These are phyloP conservation scores for Aspergillus sp. DNA, from an alignment of 2,329 filamentous ascomycete species.

Conservation along the genomic window DNA sequence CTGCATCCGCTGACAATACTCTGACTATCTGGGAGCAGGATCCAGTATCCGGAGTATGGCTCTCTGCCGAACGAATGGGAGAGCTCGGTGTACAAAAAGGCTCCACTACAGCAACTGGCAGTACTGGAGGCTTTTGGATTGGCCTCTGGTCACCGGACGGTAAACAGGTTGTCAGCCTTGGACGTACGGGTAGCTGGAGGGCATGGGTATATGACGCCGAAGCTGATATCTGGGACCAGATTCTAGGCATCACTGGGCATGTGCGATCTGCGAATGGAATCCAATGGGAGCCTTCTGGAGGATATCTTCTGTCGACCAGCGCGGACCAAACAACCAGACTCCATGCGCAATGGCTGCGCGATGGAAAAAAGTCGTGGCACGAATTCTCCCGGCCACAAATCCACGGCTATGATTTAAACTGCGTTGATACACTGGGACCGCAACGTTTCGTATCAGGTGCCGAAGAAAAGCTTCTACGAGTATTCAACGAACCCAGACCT, in stretches of 20 bases:
- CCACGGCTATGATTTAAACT: constrained; percentile 97
- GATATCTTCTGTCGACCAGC: constrained; percentile 84
- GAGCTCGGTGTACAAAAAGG: constrained; percentile 95
- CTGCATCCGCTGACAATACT: constrained; percentile 93
- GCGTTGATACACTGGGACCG: constrained; percentile 72
- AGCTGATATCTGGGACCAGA: constrained; percentile 72
- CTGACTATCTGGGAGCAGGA: constrained; percentile 92
- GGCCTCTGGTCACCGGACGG: constrained; percentile 86
- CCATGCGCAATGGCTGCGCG: constrained; percentile 73
- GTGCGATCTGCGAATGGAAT: constrained; percentile 77
- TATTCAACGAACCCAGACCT: constrained; percentile 85
- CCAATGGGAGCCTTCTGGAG: constrained; percentile 78
- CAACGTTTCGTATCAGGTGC: constrained; percentile 88
- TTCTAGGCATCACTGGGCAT: constrained; percentile 79
- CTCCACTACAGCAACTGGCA: constrained; percentile 93
- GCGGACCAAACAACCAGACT: constrained; percentile 90
- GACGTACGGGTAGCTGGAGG: constrained; percentile 91
- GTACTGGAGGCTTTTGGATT: constrained; percentile 94
- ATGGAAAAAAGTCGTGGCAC: constrained; percentile 69
- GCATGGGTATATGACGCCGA: constrained; percentile 68
- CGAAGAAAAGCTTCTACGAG: constrained; percentile 95
- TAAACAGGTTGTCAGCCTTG: constrained; percentile 73
- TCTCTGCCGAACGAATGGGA: constrained; percentile 79
- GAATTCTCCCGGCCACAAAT: constrained; percentile 96
- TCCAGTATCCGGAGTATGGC: constrained; percentile 80